Evolutionary conservation across 345 rosid species (phyloP).

Genomic region (Eucalyptus cloeziana): DNA sequence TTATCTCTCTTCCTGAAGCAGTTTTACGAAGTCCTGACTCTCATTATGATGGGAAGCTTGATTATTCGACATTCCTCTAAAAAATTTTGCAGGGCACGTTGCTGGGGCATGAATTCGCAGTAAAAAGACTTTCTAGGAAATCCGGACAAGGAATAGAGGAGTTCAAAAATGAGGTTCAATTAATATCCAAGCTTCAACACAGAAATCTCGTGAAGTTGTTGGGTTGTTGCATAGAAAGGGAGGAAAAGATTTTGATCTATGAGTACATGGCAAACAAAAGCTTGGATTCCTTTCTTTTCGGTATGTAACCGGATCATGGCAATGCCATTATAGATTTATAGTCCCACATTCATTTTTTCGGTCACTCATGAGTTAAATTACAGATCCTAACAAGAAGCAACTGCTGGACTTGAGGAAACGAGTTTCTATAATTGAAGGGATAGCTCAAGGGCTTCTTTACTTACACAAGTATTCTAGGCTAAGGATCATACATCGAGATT

Average conservation of each 20-base stretch:
- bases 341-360: neutral
- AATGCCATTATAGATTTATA: neutral
- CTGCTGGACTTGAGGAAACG: constrained; percentile 7
- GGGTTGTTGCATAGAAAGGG: constrained; percentile 4
- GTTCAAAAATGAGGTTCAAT: constrained; percentile 4
- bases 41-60: neutral
- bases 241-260: constrained; percentile 10
- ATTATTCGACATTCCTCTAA: neutral
- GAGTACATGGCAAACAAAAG: constrained; percentile 13
- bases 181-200: constrained; percentile 18
- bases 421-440: constrained; percentile 6
- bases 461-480: constrained; percentile 14
- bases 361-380: neutral
- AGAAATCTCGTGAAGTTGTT: constrained; percentile 8
- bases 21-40: neutral
- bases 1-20: neutral
- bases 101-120: neutral
- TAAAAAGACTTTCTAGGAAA: constrained; percentile 4
- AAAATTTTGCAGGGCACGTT: neutral
- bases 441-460: constrained; percentile 15
- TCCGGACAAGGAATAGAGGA: constrained; percentile 11
- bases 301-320: neutral
- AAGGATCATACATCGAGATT: constrained; percentile 16
- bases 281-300: constrained; percentile 6
- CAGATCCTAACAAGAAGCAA: neutral